Base-by-base conservation (phyloP, 2,329 filamentous ascomycete species). In the Penicillium sp. region DNA sequence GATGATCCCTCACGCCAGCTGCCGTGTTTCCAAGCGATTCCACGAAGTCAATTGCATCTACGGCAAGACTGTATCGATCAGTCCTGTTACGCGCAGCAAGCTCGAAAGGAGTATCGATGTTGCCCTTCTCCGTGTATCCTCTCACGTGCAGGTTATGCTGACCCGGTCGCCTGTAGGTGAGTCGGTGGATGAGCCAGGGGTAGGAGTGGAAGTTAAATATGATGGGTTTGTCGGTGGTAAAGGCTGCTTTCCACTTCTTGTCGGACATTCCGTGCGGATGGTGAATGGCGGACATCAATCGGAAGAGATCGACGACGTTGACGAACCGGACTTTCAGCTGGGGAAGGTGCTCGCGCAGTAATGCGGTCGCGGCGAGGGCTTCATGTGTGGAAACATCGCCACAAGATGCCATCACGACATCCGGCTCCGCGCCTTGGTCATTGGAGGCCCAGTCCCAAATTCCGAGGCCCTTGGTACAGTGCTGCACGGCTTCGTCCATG, bases 201-300 rank as follows among this genome's bases (percentile, higher is more conserved):
- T 92, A 91, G 30, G 84, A 87, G 76, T 92, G 89, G 82, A 91
- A 92, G 77, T 91, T 91, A 79, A 92, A 91, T 67, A 91, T 84
- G 68, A 90, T 78, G 19, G 88, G 89, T 61, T 80, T 85, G 76
- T 90, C 78, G 14, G 80, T 78, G 0, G 88, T 91, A 78, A 92
- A 92, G 60, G 91, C 75, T 36, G 86, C 78, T 13, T 73, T 73
- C 83, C 86, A 92, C 67, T 90, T 85, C 16, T 64, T 60, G 62
- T 89, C 84, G 0, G 78, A 80, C 53, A 91, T 78, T 38, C 88
- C 89, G 73, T 92, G 89, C 0, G 88, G 85, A 69, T 92, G 89
- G 64, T 90, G 84, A 18, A 73, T 76, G 53, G 84, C 78, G 55
- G 85, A 83, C 63, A 91, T 89, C 44, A 92, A 79, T 74, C 89